phyloP scores from a whole-genome alignment of 2,329 filamentous ascomycete species.

The Penicillium italicum region DNA sequence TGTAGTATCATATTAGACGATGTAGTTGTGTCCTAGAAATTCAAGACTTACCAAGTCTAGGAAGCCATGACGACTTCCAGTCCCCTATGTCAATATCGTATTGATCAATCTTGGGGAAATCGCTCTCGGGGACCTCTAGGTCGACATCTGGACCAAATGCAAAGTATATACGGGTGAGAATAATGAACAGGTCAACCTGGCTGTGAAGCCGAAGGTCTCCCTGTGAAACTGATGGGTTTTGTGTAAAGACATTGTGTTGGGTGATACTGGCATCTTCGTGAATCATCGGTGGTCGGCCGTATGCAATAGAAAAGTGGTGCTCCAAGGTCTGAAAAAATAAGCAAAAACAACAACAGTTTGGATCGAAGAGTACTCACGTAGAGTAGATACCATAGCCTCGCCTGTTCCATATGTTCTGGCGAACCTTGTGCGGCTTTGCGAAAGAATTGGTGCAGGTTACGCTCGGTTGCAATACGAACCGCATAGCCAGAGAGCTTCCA shows the following conservation, averaged over 20 bases:
- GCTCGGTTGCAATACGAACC: constrained; percentile 44
- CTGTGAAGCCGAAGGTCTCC: constrained; percentile 39
- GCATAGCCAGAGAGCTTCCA: constrained; percentile 47
- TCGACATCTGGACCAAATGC: constrained; percentile 45
- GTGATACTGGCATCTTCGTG: constrained; percentile 39
- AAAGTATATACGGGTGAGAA: constrained; percentile 45
- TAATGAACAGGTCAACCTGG: constrained; percentile 45
- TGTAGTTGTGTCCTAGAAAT: neutral
- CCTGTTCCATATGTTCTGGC: constrained; percentile 37
- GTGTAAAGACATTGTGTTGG: constrained; percentile 36
- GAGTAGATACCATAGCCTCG: constrained; percentile 41
- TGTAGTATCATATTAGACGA: constrained; percentile 19
- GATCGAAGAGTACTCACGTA: constrained; percentile 34
- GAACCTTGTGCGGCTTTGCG: constrained; percentile 40
- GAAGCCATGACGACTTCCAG: constrained; percentile 38
- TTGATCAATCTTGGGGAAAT: constrained; percentile 40
- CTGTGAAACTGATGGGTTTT: constrained; percentile 30
- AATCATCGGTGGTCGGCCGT: constrained; percentile 45
- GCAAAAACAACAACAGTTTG: neutral
- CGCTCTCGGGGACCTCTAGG: constrained; percentile 39
- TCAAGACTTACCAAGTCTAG: constrained; percentile 32
- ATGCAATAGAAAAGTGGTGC: constrained; percentile 46
- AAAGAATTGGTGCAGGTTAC: constrained; percentile 43
- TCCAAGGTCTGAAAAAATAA: constrained; percentile 35
- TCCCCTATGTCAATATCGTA: constrained; percentile 40